Percentiles rank a stretch among this genome's conserved stretches.
Evolutionary conservation across 306 rosid genomes (phyloP).

Genomic region (Hippophae rhamnoides): DNA sequence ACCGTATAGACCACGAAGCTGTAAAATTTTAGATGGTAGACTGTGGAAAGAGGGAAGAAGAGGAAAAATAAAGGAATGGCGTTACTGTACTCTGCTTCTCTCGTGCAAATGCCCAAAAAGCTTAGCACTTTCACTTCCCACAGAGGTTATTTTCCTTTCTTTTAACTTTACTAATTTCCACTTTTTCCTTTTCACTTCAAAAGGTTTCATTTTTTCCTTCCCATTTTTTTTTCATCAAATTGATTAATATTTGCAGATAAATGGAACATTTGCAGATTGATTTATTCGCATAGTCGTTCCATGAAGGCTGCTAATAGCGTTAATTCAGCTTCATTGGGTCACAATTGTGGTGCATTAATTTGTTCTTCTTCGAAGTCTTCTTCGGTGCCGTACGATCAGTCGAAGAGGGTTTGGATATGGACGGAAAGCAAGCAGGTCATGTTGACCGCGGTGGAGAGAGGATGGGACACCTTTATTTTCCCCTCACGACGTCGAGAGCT

Average conservation of each 20-base stretch:
- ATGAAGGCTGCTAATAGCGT: constrained; percentile 8
- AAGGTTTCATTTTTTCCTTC: background rate
- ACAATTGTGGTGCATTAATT: constrained; percentile 21
- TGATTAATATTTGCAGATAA: constrained; percentile 21
- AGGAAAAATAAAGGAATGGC: no score
- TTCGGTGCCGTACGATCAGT: constrained; percentile 23
- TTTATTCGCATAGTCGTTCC: constrained; percentile 8
- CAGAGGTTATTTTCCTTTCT: no score
- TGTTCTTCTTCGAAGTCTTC: constrained; percentile 20
- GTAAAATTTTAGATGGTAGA: no score
- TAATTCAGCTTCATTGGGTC: constrained; percentile 16
- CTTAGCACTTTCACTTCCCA: no score
- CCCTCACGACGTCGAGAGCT: constrained; percentile 39
- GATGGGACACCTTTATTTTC: constrained; percentile 76
- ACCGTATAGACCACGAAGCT: no score
- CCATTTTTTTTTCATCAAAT: background rate
- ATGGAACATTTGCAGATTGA: constrained; percentile 25
- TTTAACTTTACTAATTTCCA: no score
- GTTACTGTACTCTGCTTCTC: no score
- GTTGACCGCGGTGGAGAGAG: constrained; percentile 87
- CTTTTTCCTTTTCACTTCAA: background rate
- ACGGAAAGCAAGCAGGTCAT: constrained; percentile 55
- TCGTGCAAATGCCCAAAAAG: no score
- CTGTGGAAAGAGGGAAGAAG: no score
- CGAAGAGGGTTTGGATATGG: constrained; percentile 90